Evolutionary conservation across 345 rosid genomes (phyloP), one percentile per base, ranked within the genome.

Genomic region (Boechera divaricarpa): DNA sequence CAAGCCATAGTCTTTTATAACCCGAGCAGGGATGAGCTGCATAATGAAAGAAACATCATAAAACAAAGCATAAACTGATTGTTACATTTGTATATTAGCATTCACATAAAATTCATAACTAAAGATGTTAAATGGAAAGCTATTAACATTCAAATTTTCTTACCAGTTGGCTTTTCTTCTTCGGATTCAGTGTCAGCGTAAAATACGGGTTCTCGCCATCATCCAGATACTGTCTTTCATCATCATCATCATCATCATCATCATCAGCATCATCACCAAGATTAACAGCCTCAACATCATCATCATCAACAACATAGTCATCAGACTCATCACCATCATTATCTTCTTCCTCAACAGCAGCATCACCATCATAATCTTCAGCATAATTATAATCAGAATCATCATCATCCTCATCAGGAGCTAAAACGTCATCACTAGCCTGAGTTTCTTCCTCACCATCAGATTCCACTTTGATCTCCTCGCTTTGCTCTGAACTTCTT

Each of bases 151-250:
- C 28, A 26, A 1, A 2, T 42, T 29, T 28, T 45, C 42, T 62
- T 69, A 77, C 76, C 60, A 77, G 21, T 52, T 70, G 80, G 53
- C 80, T 77, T 63, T 3, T 45, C 71, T 18, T 77, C 33, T 70
- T 77, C 16, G 60, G 66, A 15, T 70, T 63, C 26, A 62, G 63
- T 1, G 1, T 55, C 53, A 55, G 12, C 2, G 32, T 7, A 36
- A 63, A 63, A 12, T 18, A 63, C 0, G 71, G 66, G 42, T 67
- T 75, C 2, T 21, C 21, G 24, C 10, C 41, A 44, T 15, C 69
- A 63, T 44, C 54, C 26, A 75, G 16, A 75, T 48, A 67, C 49
- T 21, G 11, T 24, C 49, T 56, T 1, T 41, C 13, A 62, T 62
- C 70, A 35, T 44, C 80, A 53, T 16, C 59, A 29, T 16, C 64